Percentiles rank a stretch among this genome's conserved stretches.
phyloP scores from a whole-genome alignment of 78 protist species.

The Mantamonas sphyraenae region DNA sequence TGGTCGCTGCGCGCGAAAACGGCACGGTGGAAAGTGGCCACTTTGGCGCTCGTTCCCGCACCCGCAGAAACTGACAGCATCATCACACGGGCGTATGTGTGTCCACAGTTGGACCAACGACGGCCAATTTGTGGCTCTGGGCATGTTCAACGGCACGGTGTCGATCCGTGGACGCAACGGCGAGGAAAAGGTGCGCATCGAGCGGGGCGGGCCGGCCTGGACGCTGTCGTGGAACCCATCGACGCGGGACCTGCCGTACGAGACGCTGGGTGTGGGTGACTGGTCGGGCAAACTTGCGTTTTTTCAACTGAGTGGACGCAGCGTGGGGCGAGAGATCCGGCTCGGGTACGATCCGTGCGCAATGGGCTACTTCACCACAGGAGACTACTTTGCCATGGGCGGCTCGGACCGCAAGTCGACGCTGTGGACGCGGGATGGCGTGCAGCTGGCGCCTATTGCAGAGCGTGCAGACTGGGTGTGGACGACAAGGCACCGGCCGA shows the following conservation, averaged over 20 bases:
- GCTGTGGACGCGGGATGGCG: conserved; percentile 50
- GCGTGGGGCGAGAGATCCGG: conserved; percentile 13
- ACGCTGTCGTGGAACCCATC: conserved; percentile 18
- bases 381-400: conserved; percentile 49
- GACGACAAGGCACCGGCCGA: conserved; percentile 34
- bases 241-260: conserved; percentile 5
- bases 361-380: conserved; percentile 32
- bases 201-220: conserved; percentile 53
- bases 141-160: conserved; percentile 50
- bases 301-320: conserved; percentile 28
- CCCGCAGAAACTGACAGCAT: too few species aligned
- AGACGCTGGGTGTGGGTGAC: conserved; percentile 58
- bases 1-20: too few species aligned
- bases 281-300: conserved; percentile 62
- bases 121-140: conserved; percentile 67
- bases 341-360: conserved; percentile 63
- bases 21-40: too few species aligned
- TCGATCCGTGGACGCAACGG: conserved; percentile 36
- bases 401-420: conserved; percentile 51
- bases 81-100: too few species aligned
- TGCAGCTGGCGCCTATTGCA: conserved; percentile 14
- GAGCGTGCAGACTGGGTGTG: conserved; percentile 61
- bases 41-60: too few species aligned
- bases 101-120: conserved; percentile 52
- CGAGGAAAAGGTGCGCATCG: conserved; percentile 16